Percentiles rank a stretch among this genome's conserved stretches.
These are phyloP conservation scores for Fusarium globosum DNA, from an alignment of 2,329 filamentous ascomycete genomes.

Conservation along the genomic window DNA sequence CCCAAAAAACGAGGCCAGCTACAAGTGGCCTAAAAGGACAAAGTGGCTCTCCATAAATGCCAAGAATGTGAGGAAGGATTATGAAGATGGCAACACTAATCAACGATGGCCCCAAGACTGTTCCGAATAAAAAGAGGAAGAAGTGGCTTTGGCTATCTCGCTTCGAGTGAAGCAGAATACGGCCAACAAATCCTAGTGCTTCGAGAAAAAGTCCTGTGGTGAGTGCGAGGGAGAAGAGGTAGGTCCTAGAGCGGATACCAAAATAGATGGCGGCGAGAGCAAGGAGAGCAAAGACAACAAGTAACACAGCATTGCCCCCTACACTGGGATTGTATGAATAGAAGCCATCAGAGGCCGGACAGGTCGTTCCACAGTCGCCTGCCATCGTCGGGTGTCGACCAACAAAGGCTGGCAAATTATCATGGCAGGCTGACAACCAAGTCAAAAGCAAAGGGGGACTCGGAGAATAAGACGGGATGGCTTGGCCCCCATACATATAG, in stretches of 20 bases:
- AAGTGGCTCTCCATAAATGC: slow-evolving; percentile 58
- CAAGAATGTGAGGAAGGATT: slow-evolving; percentile 59
- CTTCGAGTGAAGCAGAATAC: slow-evolving; percentile 54
- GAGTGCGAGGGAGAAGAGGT: slow-evolving; percentile 55
- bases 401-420: slow-evolving; percentile 32
- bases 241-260: slow-evolving; percentile 54
- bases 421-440: slow-evolving; percentile 41
- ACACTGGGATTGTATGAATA: slow-evolving; percentile 52
- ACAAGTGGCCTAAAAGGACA: slow-evolving; percentile 51
- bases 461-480: slow-evolving; percentile 31
- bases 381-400: slow-evolving; percentile 48
- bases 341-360: slow-evolving; percentile 52
- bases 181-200: slow-evolving; percentile 59
- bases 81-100: slow-evolving; percentile 58
- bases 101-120: slow-evolving; percentile 59
- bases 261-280: slow-evolving; percentile 53
- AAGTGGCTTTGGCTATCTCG: slow-evolving; percentile 52
- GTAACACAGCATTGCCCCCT: slow-evolving; percentile 54
- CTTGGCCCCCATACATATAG: slow-evolving; percentile 45
- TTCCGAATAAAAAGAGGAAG: slow-evolving; percentile 59
- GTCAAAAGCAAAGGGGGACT: slow-evolving; percentile 15
- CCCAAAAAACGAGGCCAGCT: slow-evolving; percentile 50
- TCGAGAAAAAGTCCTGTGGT: slow-evolving; percentile 57
- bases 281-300: slow-evolving; percentile 54
- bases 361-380: slow-evolving; percentile 51